These are phyloP conservation scores for Penicillium vulpinum DNA, from an alignment of 2,329 filamentous ascomycete species.

Conservation along the genomic window DNA sequence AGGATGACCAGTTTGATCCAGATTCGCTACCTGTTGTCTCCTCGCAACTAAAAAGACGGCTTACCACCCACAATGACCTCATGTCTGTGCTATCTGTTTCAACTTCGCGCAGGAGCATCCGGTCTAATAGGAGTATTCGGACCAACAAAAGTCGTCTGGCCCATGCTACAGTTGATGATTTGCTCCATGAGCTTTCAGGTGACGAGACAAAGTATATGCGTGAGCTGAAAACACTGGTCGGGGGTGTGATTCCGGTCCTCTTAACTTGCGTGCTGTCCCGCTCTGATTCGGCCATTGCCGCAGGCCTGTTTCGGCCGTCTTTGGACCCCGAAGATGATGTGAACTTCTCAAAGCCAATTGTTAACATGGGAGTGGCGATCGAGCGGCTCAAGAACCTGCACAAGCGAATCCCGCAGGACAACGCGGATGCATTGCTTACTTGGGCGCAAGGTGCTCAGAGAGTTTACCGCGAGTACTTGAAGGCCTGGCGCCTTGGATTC, in stretches of 20 bases:
- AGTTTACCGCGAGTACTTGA: slow-evolving; percentile 82
- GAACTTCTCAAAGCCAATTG: slow-evolving; percentile 77
- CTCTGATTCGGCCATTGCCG: slow-evolving; percentile 62
- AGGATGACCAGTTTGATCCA: slow-evolving; percentile 47
- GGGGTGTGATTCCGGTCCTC: slow-evolving; percentile 91
- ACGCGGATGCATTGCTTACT: slow-evolving; percentile 68
- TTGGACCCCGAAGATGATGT: slow-evolving; percentile 56
- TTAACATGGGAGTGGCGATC: slow-evolving; percentile 88
- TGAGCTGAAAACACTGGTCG: slow-evolving; percentile 88
- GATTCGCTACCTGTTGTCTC: slow-evolving; percentile 49
- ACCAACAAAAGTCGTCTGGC: slow-evolving; percentile 67
- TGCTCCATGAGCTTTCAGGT: slow-evolving; percentile 75
- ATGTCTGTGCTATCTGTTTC: slow-evolving; percentile 83
- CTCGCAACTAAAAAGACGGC: slow-evolving; percentile 63
- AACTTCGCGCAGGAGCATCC: slow-evolving; percentile 64
- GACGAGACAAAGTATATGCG: slow-evolving; percentile 88
- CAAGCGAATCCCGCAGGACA: slow-evolving; percentile 72
- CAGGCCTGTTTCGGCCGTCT: slow-evolving; percentile 66
- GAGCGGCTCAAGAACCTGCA: slow-evolving; percentile 82
- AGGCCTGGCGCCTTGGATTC: slow-evolving; percentile 88
- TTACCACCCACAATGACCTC: slow-evolving; percentile 90
- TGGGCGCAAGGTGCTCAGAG: slow-evolving; percentile 80
- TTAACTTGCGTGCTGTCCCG: slow-evolving; percentile 79
- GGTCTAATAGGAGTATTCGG: slow-evolving; percentile 75
- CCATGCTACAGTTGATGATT: slow-evolving; percentile 69